A percentile compares a stretch with the other conserved stretches of the same genome.
Conservation (phyloP, 768 basidiomycete genomes). For the Multifurca ochricompacta region DNA sequence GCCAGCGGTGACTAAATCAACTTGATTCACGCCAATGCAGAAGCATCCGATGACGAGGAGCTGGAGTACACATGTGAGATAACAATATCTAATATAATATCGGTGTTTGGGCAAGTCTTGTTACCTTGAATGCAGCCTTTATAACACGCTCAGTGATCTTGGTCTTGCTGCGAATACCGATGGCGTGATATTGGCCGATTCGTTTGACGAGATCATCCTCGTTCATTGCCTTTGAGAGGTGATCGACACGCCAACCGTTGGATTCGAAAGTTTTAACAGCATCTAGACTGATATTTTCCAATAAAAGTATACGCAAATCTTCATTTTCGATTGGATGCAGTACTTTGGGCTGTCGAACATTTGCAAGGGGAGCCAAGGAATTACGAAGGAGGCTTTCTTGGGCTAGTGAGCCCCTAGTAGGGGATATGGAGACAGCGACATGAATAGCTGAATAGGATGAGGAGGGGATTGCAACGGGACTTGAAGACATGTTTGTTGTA, state of each 20-base stretch:
- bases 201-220: conserved; percentile 88
- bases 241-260: conserved; percentile 90
- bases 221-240: conserved; percentile 73
- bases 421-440: conserved; percentile 45
- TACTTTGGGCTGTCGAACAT: conserved; percentile 52
- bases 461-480: conserved; percentile 40
- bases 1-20: conserved; percentile 78
- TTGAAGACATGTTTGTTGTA: conserved; percentile 37
- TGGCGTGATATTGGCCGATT: conserved; percentile 80
- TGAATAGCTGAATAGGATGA: conserved; percentile 28
- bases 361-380: conserved; percentile 19
- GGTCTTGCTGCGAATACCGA: conserved; percentile 97
- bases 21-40: conserved; percentile 99
- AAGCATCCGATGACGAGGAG: conserved; percentile 96
- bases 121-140: conserved; percentile 76
- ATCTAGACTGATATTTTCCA: conserved; percentile 93
- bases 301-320: conserved; percentile 69
- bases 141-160: conserved; percentile 89
- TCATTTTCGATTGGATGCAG: conserved; percentile 81
- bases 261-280: conserved; percentile 73
- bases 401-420: conserved; percentile 36
- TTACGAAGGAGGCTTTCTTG: conserved; percentile 24
- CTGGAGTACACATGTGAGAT: conserved; percentile 32
- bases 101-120: background rate
- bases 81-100: background rate